These are phyloP conservation scores for Cyclocybe aegerita DNA, from an alignment of 768 basidiomycete genomes.

Conservation along the genomic window DNA sequence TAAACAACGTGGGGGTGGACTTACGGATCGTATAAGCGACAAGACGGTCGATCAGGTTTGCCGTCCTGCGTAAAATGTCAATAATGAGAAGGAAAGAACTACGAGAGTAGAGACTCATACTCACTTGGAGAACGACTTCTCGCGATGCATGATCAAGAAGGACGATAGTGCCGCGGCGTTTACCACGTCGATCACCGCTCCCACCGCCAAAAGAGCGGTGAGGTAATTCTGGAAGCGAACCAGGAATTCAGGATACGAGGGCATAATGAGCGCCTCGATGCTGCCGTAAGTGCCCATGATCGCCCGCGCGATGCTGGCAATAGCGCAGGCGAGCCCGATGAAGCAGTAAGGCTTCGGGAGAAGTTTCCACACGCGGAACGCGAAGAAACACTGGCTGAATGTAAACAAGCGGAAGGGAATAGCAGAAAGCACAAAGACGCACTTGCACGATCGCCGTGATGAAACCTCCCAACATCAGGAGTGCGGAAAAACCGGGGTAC, in stretches of 20 bases:
- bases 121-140: background rate
- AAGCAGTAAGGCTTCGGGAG: conserved; percentile 5
- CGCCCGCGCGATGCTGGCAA: background rate
- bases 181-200: conserved; percentile 7
- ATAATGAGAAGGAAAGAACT: background rate
- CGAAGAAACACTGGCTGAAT: conserved; percentile 5
- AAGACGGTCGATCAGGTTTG: conserved; percentile 2
- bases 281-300: conserved; percentile 6
- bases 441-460: conserved; percentile 13
- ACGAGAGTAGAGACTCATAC: background rate
- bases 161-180: conserved; percentile 8
- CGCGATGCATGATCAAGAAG: conserved; percentile 4
- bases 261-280: background rate
- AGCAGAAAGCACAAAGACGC: background rate
- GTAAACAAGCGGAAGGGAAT: background rate
- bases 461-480: conserved; percentile 7
- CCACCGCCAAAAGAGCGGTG: conserved; percentile 4
- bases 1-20: background rate
- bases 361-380: conserved; percentile 5
- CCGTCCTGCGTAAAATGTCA: background rate
- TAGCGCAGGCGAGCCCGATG: conserved; percentile 1
- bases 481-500: conserved; percentile 1
- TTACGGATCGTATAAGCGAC: conserved; percentile 2
- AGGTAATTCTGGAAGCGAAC: background rate
- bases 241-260: background rate